Conservation (phyloP, 2,329 filamentous ascomycete genomes). For the Sporothrix schenckii region DNA sequence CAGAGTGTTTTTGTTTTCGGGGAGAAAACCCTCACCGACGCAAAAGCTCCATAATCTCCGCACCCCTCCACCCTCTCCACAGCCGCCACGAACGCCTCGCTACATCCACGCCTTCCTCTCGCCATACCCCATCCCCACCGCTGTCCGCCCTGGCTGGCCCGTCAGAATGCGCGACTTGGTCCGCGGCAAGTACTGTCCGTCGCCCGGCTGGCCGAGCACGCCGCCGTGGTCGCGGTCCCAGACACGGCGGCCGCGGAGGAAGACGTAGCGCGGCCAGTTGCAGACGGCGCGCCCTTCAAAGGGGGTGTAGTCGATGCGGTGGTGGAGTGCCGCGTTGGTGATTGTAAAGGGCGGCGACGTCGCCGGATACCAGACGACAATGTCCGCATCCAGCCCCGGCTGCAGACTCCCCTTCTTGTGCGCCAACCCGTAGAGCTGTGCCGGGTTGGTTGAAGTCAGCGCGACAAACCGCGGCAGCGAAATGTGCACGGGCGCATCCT, state of each 20-base stretch:
- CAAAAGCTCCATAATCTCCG: too few species aligned
- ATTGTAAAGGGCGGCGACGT: conserved; percentile 20
- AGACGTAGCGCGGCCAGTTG: conserved; percentile 64
- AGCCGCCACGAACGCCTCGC: background rate
- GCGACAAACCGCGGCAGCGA: conserved; percentile 56
- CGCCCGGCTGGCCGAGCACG: conserved; percentile 51
- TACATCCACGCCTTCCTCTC: conserved; percentile 35
- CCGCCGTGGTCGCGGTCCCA: conserved; percentile 59
- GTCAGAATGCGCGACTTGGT: conserved; percentile 35
- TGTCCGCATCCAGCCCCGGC: conserved; percentile 58
- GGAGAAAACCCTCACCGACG: too few species aligned
- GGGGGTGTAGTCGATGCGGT: conserved; percentile 65
- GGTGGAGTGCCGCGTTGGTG: conserved; percentile 57
- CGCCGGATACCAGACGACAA: conserved; percentile 61
- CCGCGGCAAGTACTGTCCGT: conserved; percentile 54
- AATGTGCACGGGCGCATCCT: conserved; percentile 42
- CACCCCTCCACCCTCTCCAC: too few species aligned
- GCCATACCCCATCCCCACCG: conserved; percentile 32
- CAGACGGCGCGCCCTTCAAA: conserved; percentile 60
- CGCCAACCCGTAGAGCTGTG: conserved; percentile 60
- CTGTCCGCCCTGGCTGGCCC: conserved; percentile 34
- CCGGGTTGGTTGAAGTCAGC: conserved; percentile 57
- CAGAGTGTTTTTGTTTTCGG: too few species aligned
- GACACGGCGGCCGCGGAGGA: conserved; percentile 60
- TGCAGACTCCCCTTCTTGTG: conserved; percentile 53